Evolutionary conservation across 2,329 filamentous ascomycete species (phyloP).

Genomic region (Ascochyta clinopodiicola): DNA sequence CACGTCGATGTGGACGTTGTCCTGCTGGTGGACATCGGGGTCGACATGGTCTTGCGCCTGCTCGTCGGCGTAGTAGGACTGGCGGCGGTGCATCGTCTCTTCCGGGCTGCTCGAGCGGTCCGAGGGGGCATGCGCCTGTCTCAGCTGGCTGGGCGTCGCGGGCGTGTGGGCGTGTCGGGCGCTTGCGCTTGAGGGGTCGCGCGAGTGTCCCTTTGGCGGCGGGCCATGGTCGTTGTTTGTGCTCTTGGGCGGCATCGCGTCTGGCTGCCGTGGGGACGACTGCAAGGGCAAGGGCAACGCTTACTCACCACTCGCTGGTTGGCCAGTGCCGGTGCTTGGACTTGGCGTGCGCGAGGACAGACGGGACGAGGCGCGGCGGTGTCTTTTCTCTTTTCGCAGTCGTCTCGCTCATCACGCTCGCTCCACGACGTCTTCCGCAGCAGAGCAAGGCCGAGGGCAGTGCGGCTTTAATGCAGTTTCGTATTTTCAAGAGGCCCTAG

Average conservation of each 20-base stretch:
- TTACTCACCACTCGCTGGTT: background rate
- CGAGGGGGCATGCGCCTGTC: conserved; percentile 52
- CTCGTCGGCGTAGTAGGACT: conserved; percentile 27
- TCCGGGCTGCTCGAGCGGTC: conserved; percentile 52
- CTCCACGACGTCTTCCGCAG: background rate
- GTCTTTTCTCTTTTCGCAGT: too few species aligned
- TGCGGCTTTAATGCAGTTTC: conserved; percentile 10
- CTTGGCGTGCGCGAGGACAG: background rate
- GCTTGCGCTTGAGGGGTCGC: conserved; percentile 42
- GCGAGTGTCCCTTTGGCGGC: conserved; percentile 33
- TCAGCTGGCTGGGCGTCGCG: conserved; percentile 48
- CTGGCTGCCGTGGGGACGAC: background rate
- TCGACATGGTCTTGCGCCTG: conserved; percentile 6
- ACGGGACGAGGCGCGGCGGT: background rate
- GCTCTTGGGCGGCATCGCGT: conserved; percentile 34
- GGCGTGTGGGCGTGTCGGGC: conserved; percentile 44
- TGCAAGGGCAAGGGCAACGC: background rate
- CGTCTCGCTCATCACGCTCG: conserved; percentile 26
- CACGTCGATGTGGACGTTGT: conserved; percentile 28
- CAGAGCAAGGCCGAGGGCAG: background rate
- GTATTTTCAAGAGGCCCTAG: conserved; percentile 21
- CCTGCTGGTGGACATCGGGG: too few species aligned
- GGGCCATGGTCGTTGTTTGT: conserved; percentile 21
- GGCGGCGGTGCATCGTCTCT: conserved; percentile 41
- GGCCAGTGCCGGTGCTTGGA: background rate